Base-by-base conservation (phyloP, 2,329 filamentous ascomycete genomes). In the Cytospora chrysosperma region DNA sequence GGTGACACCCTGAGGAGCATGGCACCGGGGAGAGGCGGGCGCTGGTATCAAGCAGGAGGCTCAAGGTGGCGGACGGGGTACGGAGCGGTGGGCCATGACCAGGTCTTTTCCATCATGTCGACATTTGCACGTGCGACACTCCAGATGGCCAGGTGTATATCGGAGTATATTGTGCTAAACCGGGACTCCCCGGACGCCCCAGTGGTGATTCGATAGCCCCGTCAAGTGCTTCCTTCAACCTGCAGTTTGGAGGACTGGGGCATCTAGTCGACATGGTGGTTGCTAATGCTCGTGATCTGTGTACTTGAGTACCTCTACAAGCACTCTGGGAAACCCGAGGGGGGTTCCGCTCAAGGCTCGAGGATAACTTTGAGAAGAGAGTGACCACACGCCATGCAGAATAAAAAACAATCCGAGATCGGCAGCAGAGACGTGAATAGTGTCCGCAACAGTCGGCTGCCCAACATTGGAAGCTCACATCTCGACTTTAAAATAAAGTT, bases 321-420 rank as follows among this genome's bases (percentile, higher is more conserved):
- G n/a, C n/a, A n/a, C n/a, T 7, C 12, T 30, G 9, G 15, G 34
- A 4, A 40, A 40, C 17, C 19, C 34, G 34, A n/a, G n/a, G 15
- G 12, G 37, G 2, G 4, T n/a, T n/a, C 17, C 37, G 8, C n/a
- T 40, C 4, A 6, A 19, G 15, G 37, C 37, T 40, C 15, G 12
- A 19, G 5, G 6, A n/a, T n/a, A n/a, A n/a, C n/a, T n/a, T n/a
- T n/a, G n/a, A n/a, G 4, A n/a, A 8, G 17, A 19, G 17, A 19
- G 5, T n/a, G 37, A 40, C 15, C 28, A 30, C 9, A 40, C n/a
- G 17, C 15, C n/a, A 40, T 40, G 37, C 37, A 40, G 37, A 4
- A 19, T 57, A 24, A 28, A 57, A 56, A 64, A 64, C 26, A 34
- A 21, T 30, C 62, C 57, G 57, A 61, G 62, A 61, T 64, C 57